Conservation (phyloP, 2,329 filamentous ascomycete genomes). For the Talaromyces rugulosus region DNA sequence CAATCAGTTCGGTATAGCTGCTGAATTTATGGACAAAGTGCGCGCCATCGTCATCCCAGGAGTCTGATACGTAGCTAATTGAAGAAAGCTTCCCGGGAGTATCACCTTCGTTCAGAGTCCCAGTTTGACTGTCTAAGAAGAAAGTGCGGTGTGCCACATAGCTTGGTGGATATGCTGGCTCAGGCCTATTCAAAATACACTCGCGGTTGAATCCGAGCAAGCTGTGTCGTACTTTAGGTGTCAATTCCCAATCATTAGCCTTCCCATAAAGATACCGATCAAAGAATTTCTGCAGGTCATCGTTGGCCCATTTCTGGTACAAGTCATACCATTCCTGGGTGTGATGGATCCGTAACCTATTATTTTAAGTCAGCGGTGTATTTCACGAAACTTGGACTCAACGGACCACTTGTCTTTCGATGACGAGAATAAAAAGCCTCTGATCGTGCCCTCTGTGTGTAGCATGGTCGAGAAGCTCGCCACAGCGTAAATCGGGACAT, state of each 20-base stretch:
- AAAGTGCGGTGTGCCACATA: slow-evolving; percentile 17
- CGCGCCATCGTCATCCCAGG: slow-evolving; percentile 26
- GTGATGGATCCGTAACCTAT: slow-evolving; percentile 16
- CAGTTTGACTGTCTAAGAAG: not conserved
- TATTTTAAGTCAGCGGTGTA: not conserved
- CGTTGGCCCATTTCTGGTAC: slow-evolving; percentile 16
- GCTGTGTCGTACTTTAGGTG: slow-evolving; percentile 39
- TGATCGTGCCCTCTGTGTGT: slow-evolving; percentile 20
- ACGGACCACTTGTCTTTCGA: slow-evolving; percentile 19
- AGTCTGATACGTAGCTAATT: slow-evolving; percentile 13
- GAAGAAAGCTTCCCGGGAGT: not conserved
- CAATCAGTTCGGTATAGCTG: slow-evolving; percentile 36
- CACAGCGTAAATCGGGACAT: slow-evolving; percentile 20
- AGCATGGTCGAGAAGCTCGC: slow-evolving; percentile 21
- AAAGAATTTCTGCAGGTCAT: slow-evolving; percentile 34
- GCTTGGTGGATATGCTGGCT: slow-evolving; percentile 25
- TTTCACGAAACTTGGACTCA: not conserved
- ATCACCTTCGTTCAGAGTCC: not conserved
- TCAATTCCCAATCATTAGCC: slow-evolving; percentile 44
- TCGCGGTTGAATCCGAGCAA: slow-evolving; percentile 33
- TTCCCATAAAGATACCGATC: slow-evolving; percentile 39
- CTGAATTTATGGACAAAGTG: slow-evolving; percentile 38
- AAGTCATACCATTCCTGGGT: slow-evolving; percentile 29
- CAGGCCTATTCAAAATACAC: slow-evolving; percentile 24
- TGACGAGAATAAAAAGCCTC: slow-evolving; percentile 14